Conservation (phyloP, 2,329 filamentous ascomycete species). For the Tothia fuscella region DNA sequence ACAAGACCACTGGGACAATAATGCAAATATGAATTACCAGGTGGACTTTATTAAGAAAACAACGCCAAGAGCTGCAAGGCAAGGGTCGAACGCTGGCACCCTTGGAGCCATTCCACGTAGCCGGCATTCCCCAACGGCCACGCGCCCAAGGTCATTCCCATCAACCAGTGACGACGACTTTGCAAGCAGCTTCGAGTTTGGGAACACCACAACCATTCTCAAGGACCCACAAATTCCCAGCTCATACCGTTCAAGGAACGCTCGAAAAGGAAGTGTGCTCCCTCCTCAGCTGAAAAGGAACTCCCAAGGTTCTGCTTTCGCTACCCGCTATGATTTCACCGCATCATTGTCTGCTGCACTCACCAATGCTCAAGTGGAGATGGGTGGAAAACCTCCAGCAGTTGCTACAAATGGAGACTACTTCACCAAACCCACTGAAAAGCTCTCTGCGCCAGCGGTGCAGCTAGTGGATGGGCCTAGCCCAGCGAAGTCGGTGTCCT, state of each 20-base stretch:
- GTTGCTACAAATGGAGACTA: constrained; percentile 37
- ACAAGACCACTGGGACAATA: constrained; percentile 93
- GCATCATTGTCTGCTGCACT: constrained; percentile 81
- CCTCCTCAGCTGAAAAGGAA: constrained; percentile 30
- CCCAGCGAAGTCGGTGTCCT: constrained; percentile 43
- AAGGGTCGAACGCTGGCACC: constrained; percentile 25
- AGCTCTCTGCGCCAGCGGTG: constrained; percentile 24
- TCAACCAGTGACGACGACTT: constrained; percentile 57
- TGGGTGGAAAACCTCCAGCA: too few relatives aligned
- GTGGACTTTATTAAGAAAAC: constrained; percentile 80
- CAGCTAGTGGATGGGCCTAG: constrained; percentile 29
- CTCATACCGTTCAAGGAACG: constrained; percentile 59
- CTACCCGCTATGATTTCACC: constrained; percentile 89
- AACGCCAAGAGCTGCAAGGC: constrained; percentile 36
- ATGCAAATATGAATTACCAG: constrained; percentile 75
- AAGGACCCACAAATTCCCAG: constrained; percentile 47
- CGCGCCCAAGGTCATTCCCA: constrained; percentile 39
- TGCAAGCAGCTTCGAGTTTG: constrained; percentile 42
- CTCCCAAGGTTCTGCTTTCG: constrained; percentile 55
- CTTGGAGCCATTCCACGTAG: constrained; percentile 38
- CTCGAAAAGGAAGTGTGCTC: constrained; percentile 41
- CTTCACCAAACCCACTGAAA: constrained; percentile 17
- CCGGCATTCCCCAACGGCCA: constrained; percentile 31
- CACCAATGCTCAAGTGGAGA: constrained; percentile 50
- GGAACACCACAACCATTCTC: constrained; percentile 29